A percentile compares a stretch with the other conserved stretches of the same genome.
Conservation (phyloP, 2,329 filamentous ascomycete species). For the Bipolaris cookei region DNA sequence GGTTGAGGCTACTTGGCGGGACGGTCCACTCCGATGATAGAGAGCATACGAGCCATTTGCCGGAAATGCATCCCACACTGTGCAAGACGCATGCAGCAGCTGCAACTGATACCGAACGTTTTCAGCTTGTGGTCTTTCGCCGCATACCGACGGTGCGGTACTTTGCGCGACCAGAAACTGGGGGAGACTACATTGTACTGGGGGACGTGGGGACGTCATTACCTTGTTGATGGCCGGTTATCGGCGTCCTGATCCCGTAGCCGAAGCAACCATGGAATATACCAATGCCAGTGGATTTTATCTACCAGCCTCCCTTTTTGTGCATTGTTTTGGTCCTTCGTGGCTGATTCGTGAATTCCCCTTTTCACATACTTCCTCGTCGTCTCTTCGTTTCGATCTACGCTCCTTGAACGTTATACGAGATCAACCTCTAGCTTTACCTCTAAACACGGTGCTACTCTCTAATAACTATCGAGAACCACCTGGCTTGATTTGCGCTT, state of each 20-base stretch:
- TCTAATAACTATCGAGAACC: not conserved
- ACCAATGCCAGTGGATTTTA: not conserved
- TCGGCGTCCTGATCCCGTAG: not conserved
- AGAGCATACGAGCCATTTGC: constrained; percentile 5
- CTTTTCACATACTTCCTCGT: not conserved
- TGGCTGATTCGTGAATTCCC: not conserved
- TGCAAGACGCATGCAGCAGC: constrained; percentile 8
- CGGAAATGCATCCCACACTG: constrained; percentile 30
- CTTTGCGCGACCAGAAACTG: constrained; percentile 5
- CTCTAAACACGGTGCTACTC: not conserved
- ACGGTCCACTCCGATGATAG: constrained; percentile 42
- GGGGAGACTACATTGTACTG: not conserved
- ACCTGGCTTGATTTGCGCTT: not conserved
- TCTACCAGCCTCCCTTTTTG: not conserved
- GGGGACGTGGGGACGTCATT: not conserved
- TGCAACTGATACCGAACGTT: constrained; percentile 13
- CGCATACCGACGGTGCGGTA: constrained; percentile 35
- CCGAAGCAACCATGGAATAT: not conserved
- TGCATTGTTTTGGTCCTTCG: not conserved
- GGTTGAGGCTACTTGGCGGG: constrained; percentile 28
- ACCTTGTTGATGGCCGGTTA: not conserved
- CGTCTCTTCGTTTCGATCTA: not conserved
- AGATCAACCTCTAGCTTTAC: not conserved
- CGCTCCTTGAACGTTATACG: not conserved
- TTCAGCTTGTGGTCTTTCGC: constrained; percentile 26